phyloP scores from a whole-genome alignment of 352 stramenopile genomes.

The Paralagenidium karlingii region DNA sequence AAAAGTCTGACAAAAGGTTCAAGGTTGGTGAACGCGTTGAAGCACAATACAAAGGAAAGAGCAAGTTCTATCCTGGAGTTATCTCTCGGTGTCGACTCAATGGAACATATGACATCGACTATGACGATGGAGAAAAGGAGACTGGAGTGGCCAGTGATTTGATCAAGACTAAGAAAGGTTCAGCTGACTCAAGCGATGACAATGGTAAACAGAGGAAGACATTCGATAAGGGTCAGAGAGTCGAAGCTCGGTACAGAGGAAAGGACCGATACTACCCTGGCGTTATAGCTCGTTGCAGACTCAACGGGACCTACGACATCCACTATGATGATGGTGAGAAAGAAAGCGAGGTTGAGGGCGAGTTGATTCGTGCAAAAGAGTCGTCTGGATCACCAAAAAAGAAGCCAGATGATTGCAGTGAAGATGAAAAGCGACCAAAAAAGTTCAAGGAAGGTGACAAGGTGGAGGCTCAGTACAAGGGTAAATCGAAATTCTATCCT shows the following conservation, averaged over 20 bases:
- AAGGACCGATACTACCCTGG: conserved; percentile 31
- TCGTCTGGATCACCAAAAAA: too few species aligned
- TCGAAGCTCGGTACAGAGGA: conserved; percentile 38
- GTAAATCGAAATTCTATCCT: conserved; percentile 18
- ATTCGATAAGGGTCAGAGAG: conserved; percentile 51
- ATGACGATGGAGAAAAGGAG: conserved; percentile 35
- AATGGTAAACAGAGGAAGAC: too few species aligned
- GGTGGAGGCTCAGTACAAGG: conserved; percentile 32
- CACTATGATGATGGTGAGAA: conserved; percentile 45
- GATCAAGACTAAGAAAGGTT: too few species aligned
- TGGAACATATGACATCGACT: conserved; percentile 23
- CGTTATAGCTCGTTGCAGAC: conserved; percentile 27
- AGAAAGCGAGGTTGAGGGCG: conserved; percentile 40
- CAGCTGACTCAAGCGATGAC: too few species aligned
- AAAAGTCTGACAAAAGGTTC: conserved; percentile 6
- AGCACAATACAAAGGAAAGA: conserved; percentile 7
- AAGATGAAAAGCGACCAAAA: conserved; percentile 8
- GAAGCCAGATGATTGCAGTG: conserved; percentile 4
- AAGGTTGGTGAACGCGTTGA: conserved; percentile 8
- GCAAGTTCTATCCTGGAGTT: conserved; percentile 10
- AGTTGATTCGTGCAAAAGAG: conserved; percentile 11
- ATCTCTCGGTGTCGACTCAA: conserved; percentile 4
- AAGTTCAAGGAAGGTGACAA: conserved; percentile 22
- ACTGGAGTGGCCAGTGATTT: conserved; percentile 7
- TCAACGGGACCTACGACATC: conserved; percentile 47